Evolutionary conservation across 805 yeast genomes (phyloP).

Genomic region (Schwanniomyces vanrijiae): DNA sequence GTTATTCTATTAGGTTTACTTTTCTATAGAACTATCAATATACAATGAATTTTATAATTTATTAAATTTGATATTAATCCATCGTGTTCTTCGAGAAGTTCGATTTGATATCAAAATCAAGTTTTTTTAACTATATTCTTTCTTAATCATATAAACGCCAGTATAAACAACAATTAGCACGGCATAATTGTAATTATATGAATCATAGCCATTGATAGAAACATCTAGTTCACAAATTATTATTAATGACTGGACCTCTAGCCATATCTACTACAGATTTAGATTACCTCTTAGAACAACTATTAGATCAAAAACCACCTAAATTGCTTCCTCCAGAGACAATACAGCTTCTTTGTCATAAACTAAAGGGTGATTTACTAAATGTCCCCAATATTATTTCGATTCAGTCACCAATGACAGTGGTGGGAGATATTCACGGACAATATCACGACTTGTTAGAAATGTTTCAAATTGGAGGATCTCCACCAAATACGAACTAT

Average conservation of each 20-base stretch:
- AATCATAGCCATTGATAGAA: background rate
- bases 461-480: conserved; percentile 90
- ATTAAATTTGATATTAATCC: background rate
- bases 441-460: conserved; percentile 93
- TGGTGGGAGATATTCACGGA: conserved; percentile 97
- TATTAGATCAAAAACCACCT: conserved; percentile 43
- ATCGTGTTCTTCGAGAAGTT: background rate
- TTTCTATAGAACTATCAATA: background rate
- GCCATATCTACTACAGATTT: conserved; percentile 35
- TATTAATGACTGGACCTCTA: conserved; percentile 31
- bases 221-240: background rate
- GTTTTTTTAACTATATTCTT: background rate
- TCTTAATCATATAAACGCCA: background rate
- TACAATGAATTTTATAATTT: no score
- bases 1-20: background rate
- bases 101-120: background rate
- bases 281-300: conserved; percentile 43
- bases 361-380: conserved; percentile 76
- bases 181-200: background rate
- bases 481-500: conserved; percentile 90
- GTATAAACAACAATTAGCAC: background rate
- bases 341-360: conserved; percentile 57
- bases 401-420: conserved; percentile 82
- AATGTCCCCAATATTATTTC: conserved; percentile 86
- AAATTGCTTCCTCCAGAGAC: conserved; percentile 41